Conservation (phyloP, 1,284 basidiomycete genomes). For the Sporisorium graminicola region DNA sequence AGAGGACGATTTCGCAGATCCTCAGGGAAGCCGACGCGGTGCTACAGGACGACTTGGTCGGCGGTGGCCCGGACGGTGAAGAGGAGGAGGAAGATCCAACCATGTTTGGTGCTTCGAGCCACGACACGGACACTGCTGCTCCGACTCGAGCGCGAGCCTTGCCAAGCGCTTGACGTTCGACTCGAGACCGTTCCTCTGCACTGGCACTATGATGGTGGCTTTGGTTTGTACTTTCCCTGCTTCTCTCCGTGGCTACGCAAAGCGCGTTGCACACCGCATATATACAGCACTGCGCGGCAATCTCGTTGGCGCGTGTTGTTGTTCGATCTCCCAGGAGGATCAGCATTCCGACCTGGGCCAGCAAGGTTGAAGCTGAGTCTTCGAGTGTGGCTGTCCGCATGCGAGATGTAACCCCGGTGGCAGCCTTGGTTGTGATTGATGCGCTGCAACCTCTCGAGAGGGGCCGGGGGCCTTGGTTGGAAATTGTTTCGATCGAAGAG, state of each 20-base stretch:
- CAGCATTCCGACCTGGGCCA: conserved; percentile 3
- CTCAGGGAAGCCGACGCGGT: conserved; percentile 53
- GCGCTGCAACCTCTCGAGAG: not conserved
- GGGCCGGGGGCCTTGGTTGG: not conserved
- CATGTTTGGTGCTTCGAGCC: conserved; percentile 41
- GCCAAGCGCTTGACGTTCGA: conserved; percentile 10
- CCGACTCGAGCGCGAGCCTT: not conserved
- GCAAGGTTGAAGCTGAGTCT: not conserved
- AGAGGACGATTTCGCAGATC: conserved; percentile 56
- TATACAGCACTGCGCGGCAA: too few species aligned
- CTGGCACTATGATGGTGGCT: not conserved
- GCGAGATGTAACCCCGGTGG: not conserved
- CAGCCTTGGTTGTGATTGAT: not conserved
- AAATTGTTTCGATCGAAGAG: too few species aligned
- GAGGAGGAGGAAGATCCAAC: conserved; percentile 22
- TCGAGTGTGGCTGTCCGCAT: not conserved
- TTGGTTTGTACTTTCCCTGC: not conserved
- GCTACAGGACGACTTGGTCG: conserved; percentile 34
- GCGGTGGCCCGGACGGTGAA: conserved; percentile 7
- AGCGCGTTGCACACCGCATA: not conserved
- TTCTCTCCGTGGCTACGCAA: not conserved
- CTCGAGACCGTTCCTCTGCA: not conserved
- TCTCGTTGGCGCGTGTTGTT: not conserved
- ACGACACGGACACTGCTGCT: conserved; percentile 14
- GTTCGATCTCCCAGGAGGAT: conserved; percentile 18